Evolutionary conservation across 2,329 filamentous ascomycete species (phyloP).

Genomic region (Ustilaginoidea virens): DNA sequence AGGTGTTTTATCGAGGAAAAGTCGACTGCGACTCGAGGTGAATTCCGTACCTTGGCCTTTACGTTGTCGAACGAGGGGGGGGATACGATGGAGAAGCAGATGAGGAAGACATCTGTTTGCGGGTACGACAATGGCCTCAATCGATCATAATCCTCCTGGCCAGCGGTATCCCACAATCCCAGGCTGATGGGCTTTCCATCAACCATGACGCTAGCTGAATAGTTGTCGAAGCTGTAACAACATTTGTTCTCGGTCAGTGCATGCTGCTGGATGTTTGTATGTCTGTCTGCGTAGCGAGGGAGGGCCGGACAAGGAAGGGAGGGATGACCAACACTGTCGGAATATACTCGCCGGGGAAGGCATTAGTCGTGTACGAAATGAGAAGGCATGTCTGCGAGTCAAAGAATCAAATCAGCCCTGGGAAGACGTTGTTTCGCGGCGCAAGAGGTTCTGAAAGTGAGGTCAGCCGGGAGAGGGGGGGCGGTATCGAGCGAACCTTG

Average conservation of each 20-base stretch:
- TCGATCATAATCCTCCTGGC: conserved; percentile 96
- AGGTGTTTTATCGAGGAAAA: no score
- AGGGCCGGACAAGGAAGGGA: conserved; percentile 1
- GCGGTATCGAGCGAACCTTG: conserved; percentile 35
- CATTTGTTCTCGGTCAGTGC: conserved; percentile 3
- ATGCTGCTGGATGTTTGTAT: conserved; percentile 2
- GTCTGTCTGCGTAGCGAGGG: background rate
- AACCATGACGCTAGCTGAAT: conserved; percentile 97
- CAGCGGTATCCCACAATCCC: conserved; percentile 95
- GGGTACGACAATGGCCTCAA: conserved; percentile 91
- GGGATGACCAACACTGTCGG: conserved; percentile 70
- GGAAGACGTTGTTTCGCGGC: background rate
- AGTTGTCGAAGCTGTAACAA: conserved; percentile 76
- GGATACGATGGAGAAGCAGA: conserved; percentile 97
- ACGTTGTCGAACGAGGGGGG: conserved; percentile 98
- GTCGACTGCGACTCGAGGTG: background rate
- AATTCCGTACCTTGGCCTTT: conserved; percentile 68
- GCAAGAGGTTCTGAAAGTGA: background rate
- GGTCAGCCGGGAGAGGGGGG: conserved; percentile 2
- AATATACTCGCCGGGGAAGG: conserved; percentile 99
- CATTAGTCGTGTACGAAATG: conserved; percentile 98
- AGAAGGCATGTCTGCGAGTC: conserved; percentile 79
- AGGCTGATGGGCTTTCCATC: conserved; percentile 96
- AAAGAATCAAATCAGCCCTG: conserved; percentile 1
- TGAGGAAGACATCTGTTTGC: conserved; percentile 95